Evolutionary conservation across 2,329 filamentous ascomycete genomes (phyloP), one percentile per base, ranked within the genome.

Genomic region (Mariannaea sp.): DNA sequence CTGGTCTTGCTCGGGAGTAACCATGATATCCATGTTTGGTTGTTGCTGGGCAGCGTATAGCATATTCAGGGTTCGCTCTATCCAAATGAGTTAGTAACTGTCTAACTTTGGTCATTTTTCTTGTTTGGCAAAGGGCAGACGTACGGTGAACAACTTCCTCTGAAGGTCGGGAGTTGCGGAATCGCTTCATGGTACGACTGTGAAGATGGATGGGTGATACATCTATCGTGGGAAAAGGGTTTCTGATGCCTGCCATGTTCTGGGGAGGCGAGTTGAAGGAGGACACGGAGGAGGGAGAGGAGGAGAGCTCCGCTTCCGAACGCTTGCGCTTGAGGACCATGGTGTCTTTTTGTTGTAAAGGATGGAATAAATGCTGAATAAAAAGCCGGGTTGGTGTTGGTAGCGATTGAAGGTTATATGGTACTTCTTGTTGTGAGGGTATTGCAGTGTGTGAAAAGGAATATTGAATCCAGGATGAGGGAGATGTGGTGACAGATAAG

Each of bases 261-360:
- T 61, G 54, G 24, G 72, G 71, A 57, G 17, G 75, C 68, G 41
- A 69, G 50, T 74, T 72, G 56, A 77, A 72, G 36, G 75, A 73
- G 54, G 72, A 74, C 36, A 77, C 73, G 8, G 80, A 70, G 6
- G 73, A 70, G 44, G 75, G 77, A 29, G 75, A 75, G 29, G 75
- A 72, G 42, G 77, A 80, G 53, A 84, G 73, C 66, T 84, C 81
- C 17, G 81, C 81, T 49, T 80, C 76, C 61, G 83, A 86, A 36
- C 83, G 79, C 75, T 87, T 87, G 70, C 84, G 83, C 68, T 87
- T 87, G 65, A 84, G 72, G 20, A 77, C 68, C 80, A 57, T 61
- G 62, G 16, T 52, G 24, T 7, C 36, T 17, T 12, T 14, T n/a
- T 20, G 10, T 13, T 33, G 14, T 39, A 8, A 39, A 38, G 16